A percentile compares a stretch with the other conserved stretches of the same genome.
These are phyloP conservation scores for Pseudogymnoascus pannorum DNA, from an alignment of 2,329 filamentous ascomycete species.

Conservation along the genomic window DNA sequence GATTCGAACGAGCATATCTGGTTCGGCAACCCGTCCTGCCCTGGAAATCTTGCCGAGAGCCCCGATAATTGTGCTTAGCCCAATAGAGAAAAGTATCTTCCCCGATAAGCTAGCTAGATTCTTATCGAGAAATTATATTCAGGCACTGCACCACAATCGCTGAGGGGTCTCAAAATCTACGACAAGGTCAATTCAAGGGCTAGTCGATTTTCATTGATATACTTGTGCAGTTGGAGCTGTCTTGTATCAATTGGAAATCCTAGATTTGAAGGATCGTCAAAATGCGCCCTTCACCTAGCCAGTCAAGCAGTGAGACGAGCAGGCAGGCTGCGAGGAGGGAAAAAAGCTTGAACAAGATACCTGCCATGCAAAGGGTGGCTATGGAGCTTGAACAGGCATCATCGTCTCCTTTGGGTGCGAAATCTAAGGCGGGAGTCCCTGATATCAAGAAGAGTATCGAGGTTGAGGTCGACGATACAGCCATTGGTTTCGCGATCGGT, in stretches of 20 bases:
- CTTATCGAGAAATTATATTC: constrained; percentile 9
- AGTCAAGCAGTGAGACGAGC: not conserved
- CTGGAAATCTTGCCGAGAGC: constrained; percentile 9
- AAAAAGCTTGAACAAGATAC: constrained; percentile 9
- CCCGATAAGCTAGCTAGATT: constrained; percentile 9
- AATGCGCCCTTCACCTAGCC: not conserved
- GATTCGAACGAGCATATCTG: not conserved
- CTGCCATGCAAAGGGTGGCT: constrained; percentile 6
- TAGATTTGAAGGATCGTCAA: not conserved
- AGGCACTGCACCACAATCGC: not conserved
- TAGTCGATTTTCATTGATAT: constrained; percentile 4
- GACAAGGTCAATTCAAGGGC: constrained; percentile 3
- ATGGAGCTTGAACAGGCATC: not conserved
- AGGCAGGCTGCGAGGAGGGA: constrained; percentile 7
- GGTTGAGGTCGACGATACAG: not conserved
- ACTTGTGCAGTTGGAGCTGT: constrained; percentile 4
- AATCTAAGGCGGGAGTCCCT: not conserved
- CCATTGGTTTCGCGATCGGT: not conserved
- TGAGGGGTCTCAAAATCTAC: constrained; percentile 1
- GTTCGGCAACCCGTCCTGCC: constrained; percentile 4
- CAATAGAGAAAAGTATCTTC: constrained; percentile 8
- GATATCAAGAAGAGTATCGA: not conserved
- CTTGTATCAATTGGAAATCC: constrained; percentile 7
- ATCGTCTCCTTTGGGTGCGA: not conserved
- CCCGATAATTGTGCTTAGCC: not conserved